Conservation (phyloP, 805 yeast genomes). For the Kluyveromyces wickerhamii region DNA sequence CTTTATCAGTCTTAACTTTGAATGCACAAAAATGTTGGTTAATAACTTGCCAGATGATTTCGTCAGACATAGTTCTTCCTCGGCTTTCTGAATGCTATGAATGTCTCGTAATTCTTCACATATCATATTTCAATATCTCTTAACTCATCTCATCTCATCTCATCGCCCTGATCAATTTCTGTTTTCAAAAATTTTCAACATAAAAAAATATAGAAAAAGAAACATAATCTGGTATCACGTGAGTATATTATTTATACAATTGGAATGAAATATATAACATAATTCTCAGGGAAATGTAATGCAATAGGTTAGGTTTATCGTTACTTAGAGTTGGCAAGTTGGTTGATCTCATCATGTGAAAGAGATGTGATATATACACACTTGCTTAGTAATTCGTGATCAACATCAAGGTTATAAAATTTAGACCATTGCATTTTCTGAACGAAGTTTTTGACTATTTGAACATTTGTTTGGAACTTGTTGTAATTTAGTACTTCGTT, state of each 20-base stretch:
- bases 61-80: constrained; percentile 64
- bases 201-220: constrained; percentile 4
- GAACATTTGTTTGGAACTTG: constrained; percentile 67
- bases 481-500: constrained; percentile 59
- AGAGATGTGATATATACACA: constrained; percentile 75
- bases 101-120: neutral
- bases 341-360: constrained; percentile 60
- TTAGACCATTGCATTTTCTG: constrained; percentile 82
- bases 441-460: constrained; percentile 66
- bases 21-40: constrained; percentile 94
- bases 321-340: neutral
- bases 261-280: too few relatives aligned
- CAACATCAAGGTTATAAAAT: constrained; percentile 47
- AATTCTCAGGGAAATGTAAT: too few relatives aligned
- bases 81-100: too few relatives aligned
- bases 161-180: constrained; percentile 15
- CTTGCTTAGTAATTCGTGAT: constrained; percentile 65
- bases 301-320: too few relatives aligned
- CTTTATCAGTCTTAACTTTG: constrained; percentile 81
- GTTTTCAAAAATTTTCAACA: constrained; percentile 8
- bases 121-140: neutral
- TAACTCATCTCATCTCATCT: constrained; percentile 20
- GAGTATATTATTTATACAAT: too few relatives aligned
- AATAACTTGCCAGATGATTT: constrained; percentile 95
- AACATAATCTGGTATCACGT: too few relatives aligned